Base-by-base conservation (phyloP, 2,329 filamentous ascomycete species). In the Pseudonectria buxi region DNA sequence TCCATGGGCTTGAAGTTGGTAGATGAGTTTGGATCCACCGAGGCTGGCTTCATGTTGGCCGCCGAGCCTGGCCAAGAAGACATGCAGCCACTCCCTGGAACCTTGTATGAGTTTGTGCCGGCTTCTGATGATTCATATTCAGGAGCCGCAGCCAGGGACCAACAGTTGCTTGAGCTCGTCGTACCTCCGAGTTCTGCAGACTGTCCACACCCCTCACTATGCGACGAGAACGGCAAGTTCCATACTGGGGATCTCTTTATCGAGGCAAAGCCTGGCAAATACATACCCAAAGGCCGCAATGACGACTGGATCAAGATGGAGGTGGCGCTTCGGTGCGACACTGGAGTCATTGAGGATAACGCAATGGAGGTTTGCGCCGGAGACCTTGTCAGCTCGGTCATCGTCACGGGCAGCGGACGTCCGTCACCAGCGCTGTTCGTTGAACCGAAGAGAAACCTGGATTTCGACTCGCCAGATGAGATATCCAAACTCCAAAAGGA, bases 281-380 rank as follows among this genome's bases (percentile, higher is more conserved):
- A 45, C n/a, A 1, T 46, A 2, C 32, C 35, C 2, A 41, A 39
- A 4, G 50, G 50, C 3, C 47, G 50, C 1, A 44, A 39, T 2
- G 49, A 53, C 9, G 40, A 48, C 13, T 53, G 50, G 49, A 53
- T 53, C 34, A 53, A 53, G 16, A 53, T 53, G 49, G 30, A 47
- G 11, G 28, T 24, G 4, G 38, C 46, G 2, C 28, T 45, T 7
- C 30, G 45, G 9, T 53, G 50, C 9, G 45, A 53, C 12, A 49
- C 50, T 1, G 7, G 28, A 1, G 45, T 47, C 1, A 49, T 53
- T 6, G 50, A 53, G 15, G 30, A 31, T 2, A 49, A 52, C 12
- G 35, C 39, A 1, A 35, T 45, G 35, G 35, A 44, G 3, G 42
- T 33, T 0, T 51, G 49, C 16, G 43, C 38, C 1, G n/a, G 29